Evolutionary conservation across 148 eudicot species (phyloP).

Genomic region (Suaeda aralocaspica): DNA sequence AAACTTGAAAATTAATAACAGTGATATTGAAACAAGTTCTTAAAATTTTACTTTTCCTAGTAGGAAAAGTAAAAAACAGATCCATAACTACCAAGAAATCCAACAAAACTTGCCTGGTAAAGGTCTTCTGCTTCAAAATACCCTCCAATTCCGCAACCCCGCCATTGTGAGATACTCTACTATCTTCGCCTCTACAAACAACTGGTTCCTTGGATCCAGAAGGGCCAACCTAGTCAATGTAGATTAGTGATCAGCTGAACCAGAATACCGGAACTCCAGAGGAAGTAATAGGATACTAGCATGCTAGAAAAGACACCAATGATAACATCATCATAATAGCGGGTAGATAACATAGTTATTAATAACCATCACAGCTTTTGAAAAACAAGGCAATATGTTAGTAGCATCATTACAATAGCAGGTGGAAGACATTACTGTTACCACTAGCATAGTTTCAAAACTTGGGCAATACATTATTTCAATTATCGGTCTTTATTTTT

Average conservation of each 20-base stretch:
- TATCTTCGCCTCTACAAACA: constrained; percentile 15
- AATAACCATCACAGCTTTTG: neutral
- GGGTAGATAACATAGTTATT: neutral
- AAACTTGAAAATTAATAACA: neutral
- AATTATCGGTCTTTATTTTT: too few species aligned
- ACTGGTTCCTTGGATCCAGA: constrained; percentile 31
- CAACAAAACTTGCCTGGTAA: constrained; percentile 54
- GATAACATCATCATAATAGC: neutral
- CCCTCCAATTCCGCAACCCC: constrained; percentile 77
- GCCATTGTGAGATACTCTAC: constrained; percentile 18
- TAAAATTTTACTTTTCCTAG: neutral
- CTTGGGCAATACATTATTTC: too few species aligned
- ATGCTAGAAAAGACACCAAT: neutral
- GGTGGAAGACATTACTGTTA: too few species aligned
- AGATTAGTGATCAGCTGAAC: constrained; percentile 12
- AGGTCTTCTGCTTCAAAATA: constrained; percentile 72
- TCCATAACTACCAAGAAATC: neutral
- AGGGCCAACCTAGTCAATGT: constrained; percentile 31
- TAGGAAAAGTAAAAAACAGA: neutral
- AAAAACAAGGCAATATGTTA: neutral
- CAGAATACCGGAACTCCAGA: neutral
- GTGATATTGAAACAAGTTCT: neutral
- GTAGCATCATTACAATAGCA: neutral
- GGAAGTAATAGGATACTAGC: neutral
- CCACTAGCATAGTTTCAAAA: too few species aligned